A percentile compares a stretch with the other conserved stretches of the same genome.
Evolutionary conservation across 352 stramenopile species (phyloP).

Genomic region (Pythium utonaiense): DNA sequence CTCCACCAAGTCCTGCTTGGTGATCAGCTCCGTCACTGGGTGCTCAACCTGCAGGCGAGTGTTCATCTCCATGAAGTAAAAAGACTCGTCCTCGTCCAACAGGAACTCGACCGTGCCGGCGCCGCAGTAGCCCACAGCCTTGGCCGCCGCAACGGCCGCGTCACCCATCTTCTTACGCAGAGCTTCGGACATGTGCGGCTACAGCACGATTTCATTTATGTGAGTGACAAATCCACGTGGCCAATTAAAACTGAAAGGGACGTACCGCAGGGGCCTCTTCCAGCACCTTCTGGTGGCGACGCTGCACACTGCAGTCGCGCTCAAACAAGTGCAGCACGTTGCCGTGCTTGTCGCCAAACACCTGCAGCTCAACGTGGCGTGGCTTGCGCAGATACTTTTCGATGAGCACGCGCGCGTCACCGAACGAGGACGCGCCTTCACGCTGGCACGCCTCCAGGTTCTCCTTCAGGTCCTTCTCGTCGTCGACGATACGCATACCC

Average conservation of each 20-base stretch:
- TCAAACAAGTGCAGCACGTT: constrained; percentile 90
- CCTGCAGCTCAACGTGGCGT: constrained; percentile 91
- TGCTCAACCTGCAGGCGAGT: constrained; percentile 94
- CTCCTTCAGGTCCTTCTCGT: constrained; percentile 77
- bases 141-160: constrained; percentile 83
- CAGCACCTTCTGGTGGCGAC: constrained; percentile 93
- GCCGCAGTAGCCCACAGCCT: constrained; percentile 90
- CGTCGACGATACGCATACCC: constrained; percentile 90
- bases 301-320: constrained; percentile 89
- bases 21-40: constrained; percentile 91
- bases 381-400: constrained; percentile 90
- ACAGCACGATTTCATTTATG: neutral
- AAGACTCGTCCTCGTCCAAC: constrained; percentile 86
- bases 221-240: neutral
- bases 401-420: constrained; percentile 87
- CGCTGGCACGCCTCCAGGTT: constrained; percentile 82
- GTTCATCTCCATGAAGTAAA: constrained; percentile 98
- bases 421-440: constrained; percentile 88
- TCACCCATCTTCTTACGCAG: constrained; percentile 87
- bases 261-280: constrained; percentile 90
- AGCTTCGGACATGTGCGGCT: constrained; percentile 75
- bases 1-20: constrained; percentile 88
- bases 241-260: constrained; percentile 6
- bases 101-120: constrained; percentile 94
- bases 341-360: constrained; percentile 90